Conservation (phyloP, 345 rosid genomes). For the Kandelia obovata region DNA sequence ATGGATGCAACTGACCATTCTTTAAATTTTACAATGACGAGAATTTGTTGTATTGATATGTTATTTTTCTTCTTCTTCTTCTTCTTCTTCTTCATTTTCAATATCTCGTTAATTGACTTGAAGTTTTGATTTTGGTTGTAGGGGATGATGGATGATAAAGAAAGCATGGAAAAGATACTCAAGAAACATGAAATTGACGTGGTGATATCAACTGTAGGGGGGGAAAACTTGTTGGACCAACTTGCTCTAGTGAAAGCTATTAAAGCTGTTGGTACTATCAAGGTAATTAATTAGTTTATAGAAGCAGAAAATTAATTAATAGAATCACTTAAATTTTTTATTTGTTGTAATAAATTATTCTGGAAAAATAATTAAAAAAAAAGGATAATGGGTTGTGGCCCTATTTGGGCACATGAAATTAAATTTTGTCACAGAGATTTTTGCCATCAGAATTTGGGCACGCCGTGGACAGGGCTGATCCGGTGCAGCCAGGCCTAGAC, state of each 20-base stretch:
- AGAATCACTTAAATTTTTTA: no score
- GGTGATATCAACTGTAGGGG: conserved; percentile 57
- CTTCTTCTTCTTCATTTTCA: no score
- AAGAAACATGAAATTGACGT: conserved; percentile 50
- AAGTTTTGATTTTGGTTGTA: conserved; percentile 1
- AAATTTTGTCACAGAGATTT: conserved; percentile 40
- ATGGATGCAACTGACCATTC: no score
- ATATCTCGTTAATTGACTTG: background rate
- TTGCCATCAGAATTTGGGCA: conserved; percentile 78
- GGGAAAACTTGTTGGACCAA: conserved; percentile 37
- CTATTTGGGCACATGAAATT: no score
- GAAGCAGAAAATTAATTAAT: no score
- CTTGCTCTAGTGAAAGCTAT: conserved; percentile 45
- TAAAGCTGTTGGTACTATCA: conserved; percentile 48
- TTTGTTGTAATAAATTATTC: no score
- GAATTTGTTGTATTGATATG: no score
- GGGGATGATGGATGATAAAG: conserved; percentile 43
- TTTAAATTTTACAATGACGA: no score
- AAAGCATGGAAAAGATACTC: conserved; percentile 45
- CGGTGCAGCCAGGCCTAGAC: conserved; percentile 55
- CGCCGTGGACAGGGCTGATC: conserved; percentile 57
- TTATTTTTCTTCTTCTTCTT: background rate
- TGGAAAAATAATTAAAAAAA: no score
- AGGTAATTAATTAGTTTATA: conserved; percentile 31
- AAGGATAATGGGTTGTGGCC: no score